Conservation (phyloP, 495 filamentous ascomycete species). For the Amniculicola lignicola region DNA sequence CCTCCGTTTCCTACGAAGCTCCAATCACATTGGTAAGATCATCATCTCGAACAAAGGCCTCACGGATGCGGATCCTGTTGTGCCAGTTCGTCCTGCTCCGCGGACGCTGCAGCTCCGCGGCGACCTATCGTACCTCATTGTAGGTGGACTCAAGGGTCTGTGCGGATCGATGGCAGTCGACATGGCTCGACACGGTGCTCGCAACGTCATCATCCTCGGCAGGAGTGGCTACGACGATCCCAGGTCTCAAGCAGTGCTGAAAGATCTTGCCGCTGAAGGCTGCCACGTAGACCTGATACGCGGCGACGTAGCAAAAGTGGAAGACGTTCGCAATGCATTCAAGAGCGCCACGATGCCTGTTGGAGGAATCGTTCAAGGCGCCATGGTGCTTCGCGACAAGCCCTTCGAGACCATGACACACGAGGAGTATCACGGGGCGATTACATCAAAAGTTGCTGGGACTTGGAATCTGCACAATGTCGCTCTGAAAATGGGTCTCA, state of each 20-base stretch:
- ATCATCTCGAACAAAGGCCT: constrained; percentile 46
- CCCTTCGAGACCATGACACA: constrained; percentile 9
- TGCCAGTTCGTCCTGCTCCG: not conserved
- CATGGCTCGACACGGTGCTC: constrained; percentile 22
- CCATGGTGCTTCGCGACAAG: constrained; percentile 10
- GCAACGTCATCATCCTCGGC: constrained; percentile 18
- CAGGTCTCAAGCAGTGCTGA: not conserved
- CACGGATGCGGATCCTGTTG: not conserved
- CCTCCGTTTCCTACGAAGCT: constrained; percentile 55
- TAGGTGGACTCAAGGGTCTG: constrained; percentile 48
- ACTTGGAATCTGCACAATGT: constrained; percentile 26
- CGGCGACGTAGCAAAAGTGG: constrained; percentile 1
- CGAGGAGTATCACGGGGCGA: not conserved
- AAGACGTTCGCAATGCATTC: not conserved
- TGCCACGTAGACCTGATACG: not conserved
- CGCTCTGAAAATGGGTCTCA: not conserved
- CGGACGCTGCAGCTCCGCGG: not conserved
- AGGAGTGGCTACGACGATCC: constrained; percentile 13
- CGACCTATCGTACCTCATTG: constrained; percentile 43
- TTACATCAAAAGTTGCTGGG: constrained; percentile 9
- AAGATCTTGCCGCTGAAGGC: constrained; percentile 4
- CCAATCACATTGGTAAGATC: constrained; percentile 57
- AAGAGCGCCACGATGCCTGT: not conserved
- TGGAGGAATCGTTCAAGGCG: constrained; percentile 14
- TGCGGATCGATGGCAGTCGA: constrained; percentile 30